Evolutionary conservation across 257 asterid genomes (phyloP), one percentile per base, ranked within the genome.

Genomic region (Perilla frutescens): DNA sequence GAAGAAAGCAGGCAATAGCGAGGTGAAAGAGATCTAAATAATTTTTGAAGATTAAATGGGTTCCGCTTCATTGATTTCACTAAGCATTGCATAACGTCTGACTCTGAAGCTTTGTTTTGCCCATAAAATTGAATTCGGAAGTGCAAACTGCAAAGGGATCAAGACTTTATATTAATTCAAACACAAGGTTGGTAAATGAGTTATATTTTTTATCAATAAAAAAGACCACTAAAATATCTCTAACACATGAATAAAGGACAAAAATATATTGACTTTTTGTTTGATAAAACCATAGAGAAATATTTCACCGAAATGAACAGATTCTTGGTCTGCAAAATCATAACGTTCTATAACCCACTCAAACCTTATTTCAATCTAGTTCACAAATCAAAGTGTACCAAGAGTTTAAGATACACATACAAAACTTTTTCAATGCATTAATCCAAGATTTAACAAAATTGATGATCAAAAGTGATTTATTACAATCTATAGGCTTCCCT

Each of bases 41-140:
- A 32, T 55, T 51, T 60, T 53, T 39, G 53, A 65, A 82, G 80
- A 73, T 57, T 40, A 31, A 75, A 15, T 31, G 75, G 29, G 9
- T 69, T 48, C 8, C 9, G 45, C 73, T 73, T 78, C 89, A 80
- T 86, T 47, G 63, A 1, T 43, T 7, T 43, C 9, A 43, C 37
- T 34, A 34, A 34, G 37, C 37, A 43, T 43, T 9, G 10, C 48
- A 43, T 43, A 43, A 43, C 48, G 10, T 43, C 48, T 43, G 48
- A 43, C 10, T 43, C 3, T 43, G 48, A 43, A 43, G 37, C 37
- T 34, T 34, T 34, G 37, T 34, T 34, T 4, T 34, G 37, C 37
- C 37, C 37, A 34, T 34, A 34, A 34, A 34, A 34, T 34, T 34
- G 37, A 34, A 34, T 34, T 34, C 37, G 37, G 37, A 34, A 34